Conservation (phyloP, 768 basidiomycete genomes). For the Cystofilobasidium macerans region DNA sequence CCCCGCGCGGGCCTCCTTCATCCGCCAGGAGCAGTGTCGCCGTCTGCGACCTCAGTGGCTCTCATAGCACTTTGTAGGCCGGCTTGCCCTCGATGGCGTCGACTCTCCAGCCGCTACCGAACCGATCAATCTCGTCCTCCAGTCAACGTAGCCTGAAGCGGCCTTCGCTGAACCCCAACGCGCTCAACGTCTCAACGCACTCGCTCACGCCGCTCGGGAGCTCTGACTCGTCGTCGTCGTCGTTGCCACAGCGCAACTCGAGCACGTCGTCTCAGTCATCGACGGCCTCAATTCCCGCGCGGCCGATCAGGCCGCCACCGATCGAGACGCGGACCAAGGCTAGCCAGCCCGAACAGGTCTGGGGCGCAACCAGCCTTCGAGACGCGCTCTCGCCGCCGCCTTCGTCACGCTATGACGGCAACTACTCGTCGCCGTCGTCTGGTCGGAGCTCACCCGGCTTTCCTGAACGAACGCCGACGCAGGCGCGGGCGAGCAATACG, state of each 20-base stretch:
- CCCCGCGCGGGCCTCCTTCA: no score
- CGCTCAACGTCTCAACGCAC: conserved; percentile 2
- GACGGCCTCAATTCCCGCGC: conserved; percentile 25
- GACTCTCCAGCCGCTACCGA: neutral
- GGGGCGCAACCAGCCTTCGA: conserved; percentile 9
- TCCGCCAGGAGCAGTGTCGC: no score
- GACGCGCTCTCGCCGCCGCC: conserved; percentile 13
- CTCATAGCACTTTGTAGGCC: no score
- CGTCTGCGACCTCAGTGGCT: no score
- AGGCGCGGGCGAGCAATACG: neutral
- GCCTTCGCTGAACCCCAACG: conserved; percentile 3
- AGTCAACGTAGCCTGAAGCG: neutral
- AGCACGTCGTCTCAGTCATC: conserved; percentile 25
- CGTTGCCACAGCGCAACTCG: conserved; percentile 19
- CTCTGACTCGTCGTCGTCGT: conserved; percentile 17
- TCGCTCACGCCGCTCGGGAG: conserved; percentile 9
- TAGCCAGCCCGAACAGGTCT: conserved; percentile 15
- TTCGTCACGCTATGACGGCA: neutral
- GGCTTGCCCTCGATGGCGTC: conserved; percentile 3
- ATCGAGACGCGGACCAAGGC: conserved; percentile 26
- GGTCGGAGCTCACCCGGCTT: neutral
- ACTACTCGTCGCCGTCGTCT: neutral
- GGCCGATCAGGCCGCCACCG: conserved; percentile 25
- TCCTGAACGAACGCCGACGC: neutral
- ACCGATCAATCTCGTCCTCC: neutral